phyloP scores from a whole-genome alignment of 2,329 filamentous ascomycete species.

The Aspergillus melleus region DNA sequence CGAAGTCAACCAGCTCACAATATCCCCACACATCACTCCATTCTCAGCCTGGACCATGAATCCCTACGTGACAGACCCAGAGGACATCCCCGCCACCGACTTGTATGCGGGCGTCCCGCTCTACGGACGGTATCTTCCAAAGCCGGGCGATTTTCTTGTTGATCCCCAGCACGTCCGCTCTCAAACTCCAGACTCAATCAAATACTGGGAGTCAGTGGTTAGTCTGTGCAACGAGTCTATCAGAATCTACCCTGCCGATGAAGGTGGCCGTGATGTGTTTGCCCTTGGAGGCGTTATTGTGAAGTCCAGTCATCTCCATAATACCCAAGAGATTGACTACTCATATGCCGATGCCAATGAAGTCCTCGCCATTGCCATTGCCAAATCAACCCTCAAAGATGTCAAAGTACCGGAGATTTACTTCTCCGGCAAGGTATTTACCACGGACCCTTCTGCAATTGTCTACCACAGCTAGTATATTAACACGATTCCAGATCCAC shows the following conservation, averaged over 20 bases:
- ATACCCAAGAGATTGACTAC: slow-evolving; percentile 31
- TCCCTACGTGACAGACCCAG: slow-evolving; percentile 25
- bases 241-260: slow-evolving; percentile 34
- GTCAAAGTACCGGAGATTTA: slow-evolving; percentile 40
- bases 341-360: slow-evolving; percentile 47
- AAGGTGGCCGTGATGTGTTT: slow-evolving; percentile 44
- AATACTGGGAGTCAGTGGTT: slow-evolving; percentile 59
- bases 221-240: slow-evolving; percentile 28
- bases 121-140: slow-evolving; percentile 34
- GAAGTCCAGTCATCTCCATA: slow-evolving; percentile 40
- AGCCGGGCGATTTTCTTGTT: slow-evolving; percentile 29
- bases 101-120: slow-evolving; percentile 30
- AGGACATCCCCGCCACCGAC: slow-evolving; percentile 32
- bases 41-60: background rate
- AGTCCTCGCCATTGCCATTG: slow-evolving; percentile 34
- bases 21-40: too few relatives aligned
- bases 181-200: slow-evolving; percentile 53
- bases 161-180: slow-evolving; percentile 54
- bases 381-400: slow-evolving; percentile 26
- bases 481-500: slow-evolving; percentile 33
- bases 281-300: slow-evolving; percentile 43
- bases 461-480: background rate
- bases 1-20: too few relatives aligned
- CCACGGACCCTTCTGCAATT: too few relatives aligned
- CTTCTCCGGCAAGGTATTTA: slow-evolving; percentile 40